phyloP scores from a whole-genome alignment of 768 basidiomycete species.

The Epithele typhae region DNA sequence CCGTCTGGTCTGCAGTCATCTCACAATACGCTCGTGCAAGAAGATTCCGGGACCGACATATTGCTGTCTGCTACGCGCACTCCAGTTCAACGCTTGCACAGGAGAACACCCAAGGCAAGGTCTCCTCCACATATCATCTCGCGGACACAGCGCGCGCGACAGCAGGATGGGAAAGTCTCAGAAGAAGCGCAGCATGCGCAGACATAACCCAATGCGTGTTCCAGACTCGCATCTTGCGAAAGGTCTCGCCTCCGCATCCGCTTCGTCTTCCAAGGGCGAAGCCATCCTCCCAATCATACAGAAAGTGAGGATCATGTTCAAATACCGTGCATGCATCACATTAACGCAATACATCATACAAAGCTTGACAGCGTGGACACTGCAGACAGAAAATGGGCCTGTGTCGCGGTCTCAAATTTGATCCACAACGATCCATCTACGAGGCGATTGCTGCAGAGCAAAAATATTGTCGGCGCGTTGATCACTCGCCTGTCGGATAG shows the following conservation, averaged over 20 bases:
- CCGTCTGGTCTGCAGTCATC: no score
- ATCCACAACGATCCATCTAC: constrained; percentile 96
- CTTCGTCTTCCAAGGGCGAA: constrained; percentile 70
- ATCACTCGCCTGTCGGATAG: constrained; percentile 85
- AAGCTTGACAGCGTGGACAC: constrained; percentile 76
- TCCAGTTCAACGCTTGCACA: no score
- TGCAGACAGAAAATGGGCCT: constrained; percentile 90
- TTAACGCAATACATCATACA: not conserved
- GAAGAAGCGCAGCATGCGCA: constrained; percentile 77
- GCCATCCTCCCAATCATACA: constrained; percentile 85
- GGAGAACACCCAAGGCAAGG: no score
- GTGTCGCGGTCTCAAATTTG: constrained; percentile 91
- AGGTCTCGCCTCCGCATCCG: constrained; percentile 71
- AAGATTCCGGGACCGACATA: no score
- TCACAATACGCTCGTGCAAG: no score
- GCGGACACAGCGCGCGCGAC: no score
- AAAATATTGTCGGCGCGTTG: constrained; percentile 82
- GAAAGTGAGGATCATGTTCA: constrained; percentile 78
- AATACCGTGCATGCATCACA: no score
- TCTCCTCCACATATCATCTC: no score
- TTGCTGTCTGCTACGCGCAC: no score
- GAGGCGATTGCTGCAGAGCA: constrained; percentile 81
- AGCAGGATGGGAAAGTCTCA: constrained; percentile 85
- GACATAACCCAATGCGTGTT: constrained; percentile 92
- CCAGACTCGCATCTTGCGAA: constrained; percentile 88